Percentiles rank a stretch among this genome's conserved stretches.
Conservation (phyloP, 352 stramenopile species). For the Globisporangium radiosum region DNA sequence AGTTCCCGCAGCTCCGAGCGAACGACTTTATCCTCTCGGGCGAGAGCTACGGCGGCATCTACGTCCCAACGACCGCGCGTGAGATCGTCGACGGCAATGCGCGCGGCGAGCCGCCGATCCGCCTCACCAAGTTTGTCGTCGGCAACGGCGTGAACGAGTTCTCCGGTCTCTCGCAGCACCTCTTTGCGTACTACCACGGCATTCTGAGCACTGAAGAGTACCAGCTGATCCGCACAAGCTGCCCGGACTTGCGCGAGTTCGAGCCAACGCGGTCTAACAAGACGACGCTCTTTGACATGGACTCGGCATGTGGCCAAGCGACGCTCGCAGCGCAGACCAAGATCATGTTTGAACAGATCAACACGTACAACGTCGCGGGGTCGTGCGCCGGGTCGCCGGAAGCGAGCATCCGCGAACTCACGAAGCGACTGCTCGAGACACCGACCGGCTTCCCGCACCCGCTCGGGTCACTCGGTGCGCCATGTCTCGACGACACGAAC, state of each 20-base stretch:
- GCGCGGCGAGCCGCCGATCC: constrained; percentile 27
- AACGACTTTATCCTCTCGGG: constrained; percentile 82
- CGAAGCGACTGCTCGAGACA: constrained; percentile 17
- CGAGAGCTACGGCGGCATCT: constrained; percentile 77
- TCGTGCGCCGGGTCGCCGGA: constrained; percentile 12
- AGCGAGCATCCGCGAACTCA: constrained; percentile 10
- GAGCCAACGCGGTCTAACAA: constrained; percentile 15
- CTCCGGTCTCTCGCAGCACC: constrained; percentile 40
- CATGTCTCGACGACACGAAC: constrained; percentile 18
- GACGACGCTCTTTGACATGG: constrained; percentile 4
- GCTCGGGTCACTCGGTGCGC: constrained; percentile 23
- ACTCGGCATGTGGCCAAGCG: constrained; percentile 9
- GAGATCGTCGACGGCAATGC: constrained; percentile 50
- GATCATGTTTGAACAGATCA: constrained; percentile 12
- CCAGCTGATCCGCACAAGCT: constrained; percentile 36
- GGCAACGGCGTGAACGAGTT: constrained; percentile 68
- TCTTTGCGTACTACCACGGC: constrained; percentile 80
- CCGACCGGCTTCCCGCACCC: constrained; percentile 11
- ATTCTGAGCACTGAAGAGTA: constrained; percentile 65
- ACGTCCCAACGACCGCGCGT: constrained; percentile 56
- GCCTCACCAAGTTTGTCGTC: constrained; percentile 88
- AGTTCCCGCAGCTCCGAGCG: constrained; percentile 75
- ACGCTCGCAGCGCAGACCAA: constrained; percentile 1
- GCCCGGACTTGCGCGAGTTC: constrained; percentile 41
- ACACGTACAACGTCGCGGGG: constrained; percentile 23